A percentile compares a stretch with the other conserved stretches of the same genome.
Evolutionary conservation across 1,284 basidiomycete species (phyloP).

Genomic region (Boletus smithii): DNA sequence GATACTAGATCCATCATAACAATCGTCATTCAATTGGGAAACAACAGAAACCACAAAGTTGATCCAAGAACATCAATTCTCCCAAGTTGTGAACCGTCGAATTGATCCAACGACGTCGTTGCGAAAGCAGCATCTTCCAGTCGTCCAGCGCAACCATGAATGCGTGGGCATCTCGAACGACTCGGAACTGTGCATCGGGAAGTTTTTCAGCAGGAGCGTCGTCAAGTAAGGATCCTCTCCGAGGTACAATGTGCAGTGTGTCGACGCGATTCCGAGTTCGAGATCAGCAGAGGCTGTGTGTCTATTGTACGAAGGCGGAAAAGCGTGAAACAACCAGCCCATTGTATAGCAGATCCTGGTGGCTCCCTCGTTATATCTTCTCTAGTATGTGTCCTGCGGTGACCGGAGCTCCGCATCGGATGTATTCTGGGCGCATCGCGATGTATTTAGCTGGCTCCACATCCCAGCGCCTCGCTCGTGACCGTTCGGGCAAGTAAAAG

Average conservation of each 20-base stretch:
- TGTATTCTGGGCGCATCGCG: too few species aligned
- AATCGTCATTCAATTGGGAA: constrained; percentile 99
- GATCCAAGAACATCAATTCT: constrained; percentile 88
- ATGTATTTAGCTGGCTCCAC: too few species aligned
- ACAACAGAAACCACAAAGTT: constrained; percentile 95
- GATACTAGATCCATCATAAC: constrained; percentile 94
- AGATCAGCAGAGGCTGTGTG: constrained; percentile 84
- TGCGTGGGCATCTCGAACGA: constrained; percentile 90
- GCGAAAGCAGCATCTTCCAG: constrained; percentile 93
- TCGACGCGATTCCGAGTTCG: constrained; percentile 96
- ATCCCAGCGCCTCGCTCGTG: too few species aligned
- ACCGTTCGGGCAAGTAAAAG: too few species aligned
- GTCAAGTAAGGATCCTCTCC: constrained; percentile 99
- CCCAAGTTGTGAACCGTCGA: constrained; percentile 97
- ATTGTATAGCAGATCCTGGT: too few species aligned
- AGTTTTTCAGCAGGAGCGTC: constrained; percentile 92
- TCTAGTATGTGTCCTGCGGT: too few species aligned
- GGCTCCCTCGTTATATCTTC: too few species aligned
- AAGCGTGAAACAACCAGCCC: constrained; percentile 96
- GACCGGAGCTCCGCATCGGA: too few species aligned
- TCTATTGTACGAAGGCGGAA: constrained; percentile 93
- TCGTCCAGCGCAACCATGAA: constrained; percentile 90
- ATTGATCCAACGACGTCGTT: constrained; percentile 99
- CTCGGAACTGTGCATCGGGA: constrained; percentile 93
- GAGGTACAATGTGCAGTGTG: constrained; percentile 94